phyloP scores from a whole-genome alignment of 2,329 filamentous ascomycete genomes.

The Ophiocordyceps robertsii region DNA sequence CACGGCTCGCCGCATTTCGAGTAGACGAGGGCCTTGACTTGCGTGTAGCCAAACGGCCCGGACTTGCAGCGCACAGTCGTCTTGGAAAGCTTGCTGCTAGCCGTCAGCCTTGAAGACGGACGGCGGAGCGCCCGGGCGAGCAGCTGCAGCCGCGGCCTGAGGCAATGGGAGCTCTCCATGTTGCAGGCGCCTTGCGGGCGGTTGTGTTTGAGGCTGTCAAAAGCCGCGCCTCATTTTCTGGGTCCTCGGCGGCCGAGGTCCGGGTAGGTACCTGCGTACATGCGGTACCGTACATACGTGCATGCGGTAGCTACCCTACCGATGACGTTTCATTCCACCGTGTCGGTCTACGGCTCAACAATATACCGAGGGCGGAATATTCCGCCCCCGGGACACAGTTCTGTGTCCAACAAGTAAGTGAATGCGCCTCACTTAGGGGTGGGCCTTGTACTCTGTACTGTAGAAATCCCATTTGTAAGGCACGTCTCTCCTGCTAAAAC shows the following conservation, averaged over 20 bases:
- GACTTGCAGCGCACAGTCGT: slow-evolving; percentile 34
- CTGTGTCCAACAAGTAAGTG: no score
- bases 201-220: background rate
- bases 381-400: no score
- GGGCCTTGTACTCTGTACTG: no score
- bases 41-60: slow-evolving; percentile 65
- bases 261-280: no score
- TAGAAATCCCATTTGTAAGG: no score
- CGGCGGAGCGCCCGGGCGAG: slow-evolving; percentile 9
- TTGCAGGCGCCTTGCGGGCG: background rate
- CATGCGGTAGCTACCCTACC: no score
- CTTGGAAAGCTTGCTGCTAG: slow-evolving; percentile 7
- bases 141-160: slow-evolving; percentile 7
- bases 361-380: no score
- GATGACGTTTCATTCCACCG: no score
- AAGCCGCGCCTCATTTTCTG: background rate
- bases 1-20: slow-evolving; percentile 61
- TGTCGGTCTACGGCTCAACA: no score
- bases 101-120: slow-evolving; percentile 8
- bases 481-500: no score
- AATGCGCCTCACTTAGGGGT: no score
- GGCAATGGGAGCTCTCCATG: slow-evolving; percentile 12
- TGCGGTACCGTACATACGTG: no score
- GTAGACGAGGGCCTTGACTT: slow-evolving; percentile 72
- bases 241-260: background rate